A percentile compares a stretch with the other conserved stretches of the same genome.
phyloP scores from a whole-genome alignment of 768 basidiomycete genomes.

The Holtermanniella nyarrowii region DNA sequence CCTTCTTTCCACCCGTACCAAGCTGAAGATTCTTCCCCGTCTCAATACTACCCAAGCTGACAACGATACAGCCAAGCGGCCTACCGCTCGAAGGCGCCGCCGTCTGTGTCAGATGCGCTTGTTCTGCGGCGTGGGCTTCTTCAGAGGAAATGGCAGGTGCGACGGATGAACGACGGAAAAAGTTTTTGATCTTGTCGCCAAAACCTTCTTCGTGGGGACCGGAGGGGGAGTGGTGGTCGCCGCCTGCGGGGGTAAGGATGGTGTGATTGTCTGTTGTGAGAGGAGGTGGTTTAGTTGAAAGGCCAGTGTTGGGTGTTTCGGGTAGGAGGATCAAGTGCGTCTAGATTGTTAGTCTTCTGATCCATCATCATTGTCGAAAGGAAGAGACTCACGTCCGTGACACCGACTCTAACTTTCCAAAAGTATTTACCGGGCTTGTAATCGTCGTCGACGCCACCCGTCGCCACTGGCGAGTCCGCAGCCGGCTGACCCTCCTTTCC shows the following conservation, averaged over 20 bases:
- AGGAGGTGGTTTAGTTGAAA: slow-evolving; percentile 23
- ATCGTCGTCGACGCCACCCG: background rate
- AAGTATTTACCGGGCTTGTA: slow-evolving; percentile 25
- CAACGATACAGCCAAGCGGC: slow-evolving; percentile 16
- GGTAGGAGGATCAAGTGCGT: slow-evolving; percentile 28
- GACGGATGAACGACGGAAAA: slow-evolving; percentile 16
- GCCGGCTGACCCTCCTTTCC: background rate
- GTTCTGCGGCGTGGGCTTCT: slow-evolving; percentile 2
- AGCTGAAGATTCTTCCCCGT: slow-evolving; percentile 15
- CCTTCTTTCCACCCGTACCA: slow-evolving; percentile 20
- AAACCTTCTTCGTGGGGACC: slow-evolving; percentile 13
- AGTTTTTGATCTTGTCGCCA: slow-evolving; percentile 24
- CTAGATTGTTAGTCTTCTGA: slow-evolving; percentile 3
- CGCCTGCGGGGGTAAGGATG: slow-evolving; percentile 6
- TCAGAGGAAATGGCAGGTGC: slow-evolving; percentile 1
- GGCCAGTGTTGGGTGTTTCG: background rate
- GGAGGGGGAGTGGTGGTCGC: background rate
- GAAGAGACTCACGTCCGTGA: slow-evolving; percentile 21
- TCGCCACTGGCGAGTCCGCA: background rate
- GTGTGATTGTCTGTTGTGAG: slow-evolving; percentile 12
- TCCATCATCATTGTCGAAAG: background rate
- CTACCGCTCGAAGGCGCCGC: slow-evolving; percentile 23
- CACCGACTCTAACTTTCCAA: slow-evolving; percentile 33
- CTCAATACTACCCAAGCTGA: slow-evolving; percentile 15
- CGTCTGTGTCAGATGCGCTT: slow-evolving; percentile 17